Percentiles rank a stretch among this genome's conserved stretches.
Evolutionary conservation across 805 yeast genomes (phyloP).

Genomic region (Myxozyma neotropica): DNA sequence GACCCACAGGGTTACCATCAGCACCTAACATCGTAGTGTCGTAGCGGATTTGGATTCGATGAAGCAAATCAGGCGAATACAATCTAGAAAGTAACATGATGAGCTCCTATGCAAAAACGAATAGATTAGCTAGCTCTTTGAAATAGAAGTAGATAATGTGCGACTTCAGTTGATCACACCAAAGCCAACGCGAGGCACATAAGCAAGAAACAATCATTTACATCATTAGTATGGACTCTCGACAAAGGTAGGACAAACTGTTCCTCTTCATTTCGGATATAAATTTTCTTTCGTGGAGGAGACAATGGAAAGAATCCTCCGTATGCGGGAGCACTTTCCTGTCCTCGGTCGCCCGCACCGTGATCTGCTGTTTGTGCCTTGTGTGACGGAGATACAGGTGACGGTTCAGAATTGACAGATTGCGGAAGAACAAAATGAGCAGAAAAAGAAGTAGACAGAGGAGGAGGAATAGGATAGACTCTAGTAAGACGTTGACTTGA

Average conservation of each 20-base stretch:
- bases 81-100: conserved; percentile 19
- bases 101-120: conserved; percentile 15
- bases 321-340: background rate
- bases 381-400: background rate
- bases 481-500: conserved; percentile 3
- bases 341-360: background rate
- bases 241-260: conserved; percentile 29
- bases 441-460: conserved; percentile 1
- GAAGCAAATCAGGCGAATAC: conserved; percentile 23
- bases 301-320: background rate
- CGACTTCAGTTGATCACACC: background rate
- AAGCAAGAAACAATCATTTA: background rate
- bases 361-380: background rate
- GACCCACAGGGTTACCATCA: conserved; percentile 29
- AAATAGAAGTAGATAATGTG: too few relatives aligned
- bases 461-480: background rate
- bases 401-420: background rate
- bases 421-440: background rate
- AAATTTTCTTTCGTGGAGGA: conserved; percentile 21
- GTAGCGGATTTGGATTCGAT: conserved; percentile 31
- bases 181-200: background rate
- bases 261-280: conserved; percentile 30
- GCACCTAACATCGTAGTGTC: conserved; percentile 27
- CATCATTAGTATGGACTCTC: conserved; percentile 28
- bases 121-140: background rate